Percentiles rank a stretch among this genome's conserved stretches.
These are phyloP conservation scores for Cordyceps tenuipes DNA, from an alignment of 2,329 filamentous ascomycete genomes.

Conservation along the genomic window DNA sequence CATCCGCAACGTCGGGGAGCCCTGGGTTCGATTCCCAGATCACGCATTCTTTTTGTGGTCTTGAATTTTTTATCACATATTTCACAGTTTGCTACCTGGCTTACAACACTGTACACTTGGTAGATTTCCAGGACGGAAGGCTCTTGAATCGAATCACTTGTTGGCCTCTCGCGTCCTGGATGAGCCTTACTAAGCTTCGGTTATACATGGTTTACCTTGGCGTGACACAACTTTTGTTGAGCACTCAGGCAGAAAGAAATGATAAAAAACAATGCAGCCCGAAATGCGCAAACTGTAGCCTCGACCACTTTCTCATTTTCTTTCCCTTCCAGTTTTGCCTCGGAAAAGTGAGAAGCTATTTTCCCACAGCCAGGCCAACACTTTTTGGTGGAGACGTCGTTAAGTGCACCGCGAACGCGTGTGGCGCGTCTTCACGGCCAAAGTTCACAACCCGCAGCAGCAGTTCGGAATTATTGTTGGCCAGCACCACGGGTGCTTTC, in stretches of 20 bases:
- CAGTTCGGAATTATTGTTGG: neutral
- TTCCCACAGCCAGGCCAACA: neutral
- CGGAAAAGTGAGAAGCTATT: neutral
- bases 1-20: conserved; percentile 24
- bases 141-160: no score
- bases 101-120: no score
- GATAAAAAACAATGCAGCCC: no score
- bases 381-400: conserved; percentile 6
- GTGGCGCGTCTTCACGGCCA: neutral
- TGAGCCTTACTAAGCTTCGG: no score
- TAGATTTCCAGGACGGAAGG: no score
- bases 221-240: no score
- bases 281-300: no score
- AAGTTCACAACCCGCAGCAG: neutral
- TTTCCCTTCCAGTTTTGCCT: neutral
- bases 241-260: no score
- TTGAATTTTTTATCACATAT: neutral
- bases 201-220: no score
- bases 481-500: neutral
- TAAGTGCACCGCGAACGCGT: conserved; percentile 6
- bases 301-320: no score
- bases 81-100: neutral
- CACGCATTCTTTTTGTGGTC: conserved; percentile 16
- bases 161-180: no score
- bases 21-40: conserved; percentile 28